Conservation (phyloP, 2,329 filamentous ascomycete genomes). For the Periconia sp. region DNA sequence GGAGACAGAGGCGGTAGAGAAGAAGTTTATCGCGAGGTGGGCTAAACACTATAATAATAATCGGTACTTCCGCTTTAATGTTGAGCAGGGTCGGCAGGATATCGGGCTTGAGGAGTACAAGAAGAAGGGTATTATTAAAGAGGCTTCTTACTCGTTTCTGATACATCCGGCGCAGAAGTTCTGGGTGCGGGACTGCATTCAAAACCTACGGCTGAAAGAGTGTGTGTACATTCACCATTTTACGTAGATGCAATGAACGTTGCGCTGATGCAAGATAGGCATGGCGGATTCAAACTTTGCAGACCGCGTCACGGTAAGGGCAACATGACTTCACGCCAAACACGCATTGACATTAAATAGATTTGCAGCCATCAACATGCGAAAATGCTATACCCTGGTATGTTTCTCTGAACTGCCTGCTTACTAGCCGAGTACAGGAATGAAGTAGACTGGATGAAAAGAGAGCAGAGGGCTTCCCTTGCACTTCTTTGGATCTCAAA, state of each 20-base stretch:
- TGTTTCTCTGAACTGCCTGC: too few species aligned
- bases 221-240: conserved; percentile 7
- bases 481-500: too few species aligned
- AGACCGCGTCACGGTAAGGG: not conserved
- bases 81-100: conserved; percentile 15
- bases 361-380: too few species aligned
- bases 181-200: conserved; percentile 10
- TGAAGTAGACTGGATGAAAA: too few species aligned
- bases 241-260: not conserved
- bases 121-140: conserved; percentile 8
- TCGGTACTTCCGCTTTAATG: conserved; percentile 18
- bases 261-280: too few species aligned
- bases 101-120: conserved; percentile 16
- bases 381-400: too few species aligned
- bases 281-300: not conserved
- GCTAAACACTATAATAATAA: conserved; percentile 6
- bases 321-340: not conserved
- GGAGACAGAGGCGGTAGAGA: conserved; percentile 15
- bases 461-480: too few species aligned
- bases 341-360: not conserved
- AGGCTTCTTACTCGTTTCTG: conserved; percentile 7
- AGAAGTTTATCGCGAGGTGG: conserved; percentile 11
- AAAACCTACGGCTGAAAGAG: conserved; percentile 10
- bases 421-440: too few species aligned
- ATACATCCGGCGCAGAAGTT: conserved; percentile 6